Evolutionary conservation across 768 basidiomycete genomes (phyloP), one percentile per base, ranked within the genome.

Genomic region (Boletellus ananas): DNA sequence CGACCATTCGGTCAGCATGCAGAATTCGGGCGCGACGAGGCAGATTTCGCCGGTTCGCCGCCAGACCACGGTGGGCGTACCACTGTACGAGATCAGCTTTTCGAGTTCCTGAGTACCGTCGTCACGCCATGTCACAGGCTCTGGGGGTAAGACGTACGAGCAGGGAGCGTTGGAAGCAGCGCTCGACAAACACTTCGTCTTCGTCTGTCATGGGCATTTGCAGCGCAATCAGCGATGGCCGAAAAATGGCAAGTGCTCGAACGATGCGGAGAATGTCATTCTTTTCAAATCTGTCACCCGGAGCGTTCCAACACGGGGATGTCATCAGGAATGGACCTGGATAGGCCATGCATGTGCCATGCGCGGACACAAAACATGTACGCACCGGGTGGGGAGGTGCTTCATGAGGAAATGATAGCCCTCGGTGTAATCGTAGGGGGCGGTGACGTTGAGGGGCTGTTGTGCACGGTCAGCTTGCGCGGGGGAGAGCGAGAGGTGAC

Each of bases 341-440:
- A 57, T 63, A 69, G 72, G 60, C 73, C 74, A 74, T 72, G 65
- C 70, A 64, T 69, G 66, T 63, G 62, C 52, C 49, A 64, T 58
- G 62, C 60, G 49, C 66, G 58, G 60, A 57, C 58, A 58, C 63
- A 65, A 55, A 18, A 60, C 67, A 66, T 25, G 65, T 55, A 83
- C 86, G 70, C 66, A 90, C 92, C 86, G 81, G 60, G 74, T 80
- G 37, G 86, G 86, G 44, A 98, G 75, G 69, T 93, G 89, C 72
- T 92, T 90, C 92, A 98, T 97, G 58, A 97, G 75, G 66, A 89
- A 90, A 67, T 96, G 95, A 65, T 97, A 97, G 18, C 93, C 93
- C 73, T 96, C 88, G 14, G 92, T 95, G 62, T 97, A 96, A 65
- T 95, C 93, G 63, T 93, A 95, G 5, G 92, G 88, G 62, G 79